phyloP scores from a whole-genome alignment of 176 grass and related monocot species.

The Musa troglodytarum region DNA sequence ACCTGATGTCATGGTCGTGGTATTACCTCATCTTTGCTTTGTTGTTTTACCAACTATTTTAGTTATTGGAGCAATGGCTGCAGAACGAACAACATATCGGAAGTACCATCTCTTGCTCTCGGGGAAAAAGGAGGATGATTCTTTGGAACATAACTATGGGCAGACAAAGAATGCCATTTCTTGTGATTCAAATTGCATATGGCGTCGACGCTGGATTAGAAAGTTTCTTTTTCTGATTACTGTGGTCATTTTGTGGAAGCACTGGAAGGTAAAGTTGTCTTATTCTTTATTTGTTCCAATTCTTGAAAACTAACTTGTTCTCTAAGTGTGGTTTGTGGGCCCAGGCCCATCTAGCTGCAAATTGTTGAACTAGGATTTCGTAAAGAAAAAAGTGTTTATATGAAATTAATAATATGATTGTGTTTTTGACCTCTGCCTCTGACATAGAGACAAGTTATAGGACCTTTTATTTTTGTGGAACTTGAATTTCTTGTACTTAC shows the following conservation, averaged over 20 bases:
- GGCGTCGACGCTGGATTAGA: conserved; percentile 58
- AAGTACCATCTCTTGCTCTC: conserved; percentile 62
- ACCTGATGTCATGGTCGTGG: conserved; percentile 91
- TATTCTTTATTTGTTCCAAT: conserved; percentile 3
- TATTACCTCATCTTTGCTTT: conserved; percentile 73
- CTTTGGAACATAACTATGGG: conserved; percentile 45
- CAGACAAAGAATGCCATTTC: conserved; percentile 18
- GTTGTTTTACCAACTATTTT: conserved; percentile 59
- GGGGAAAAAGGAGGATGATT: conserved; percentile 88
- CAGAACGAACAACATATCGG: conserved; percentile 50
- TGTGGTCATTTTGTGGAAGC: conserved; percentile 58
- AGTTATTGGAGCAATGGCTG: conserved; percentile 67
- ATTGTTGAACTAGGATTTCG: neutral
- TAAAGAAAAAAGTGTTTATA: neutral
- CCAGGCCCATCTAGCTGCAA: neutral
- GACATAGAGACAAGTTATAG: neutral
- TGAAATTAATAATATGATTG: neutral
- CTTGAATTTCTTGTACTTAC: neutral
- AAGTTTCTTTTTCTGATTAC: conserved; percentile 58
- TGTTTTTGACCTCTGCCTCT: neutral
- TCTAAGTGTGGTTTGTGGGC: neutral
- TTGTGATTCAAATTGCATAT: conserved; percentile 14
- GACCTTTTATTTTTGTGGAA: neutral
- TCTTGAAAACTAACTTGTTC: neutral
- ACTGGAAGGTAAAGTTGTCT: conserved; percentile 55